These are phyloP conservation scores for Sequoiadendron giganteum DNA, from an alignment of 75 land plant genomes.

Conservation along the genomic window DNA sequence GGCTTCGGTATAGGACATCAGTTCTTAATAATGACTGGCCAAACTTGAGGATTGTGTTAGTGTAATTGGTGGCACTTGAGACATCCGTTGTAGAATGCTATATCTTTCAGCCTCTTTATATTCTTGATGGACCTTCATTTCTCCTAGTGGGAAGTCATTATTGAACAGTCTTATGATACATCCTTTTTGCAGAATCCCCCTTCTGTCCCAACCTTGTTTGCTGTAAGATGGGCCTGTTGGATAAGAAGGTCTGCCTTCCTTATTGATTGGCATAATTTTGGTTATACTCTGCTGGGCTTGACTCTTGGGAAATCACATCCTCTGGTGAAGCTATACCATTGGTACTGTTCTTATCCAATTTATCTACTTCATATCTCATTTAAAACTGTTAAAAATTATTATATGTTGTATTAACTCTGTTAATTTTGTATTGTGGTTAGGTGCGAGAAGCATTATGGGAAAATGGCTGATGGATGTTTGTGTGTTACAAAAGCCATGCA, in stretches of 20 bases:
- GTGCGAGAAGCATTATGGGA: slow-evolving; percentile 84
- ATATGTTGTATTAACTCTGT: not conserved
- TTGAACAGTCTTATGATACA: not conserved
- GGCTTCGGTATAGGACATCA: not conserved
- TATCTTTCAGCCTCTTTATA: not conserved
- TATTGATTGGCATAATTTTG: slow-evolving; percentile 98
- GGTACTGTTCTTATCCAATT: slow-evolving; percentile 39
- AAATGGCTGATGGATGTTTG: slow-evolving; percentile 73
- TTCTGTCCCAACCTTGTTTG: slow-evolving; percentile 85
- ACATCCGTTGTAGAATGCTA: not conserved
- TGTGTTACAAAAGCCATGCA: slow-evolving; percentile 98
- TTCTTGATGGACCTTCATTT: not conserved
- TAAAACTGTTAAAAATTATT: not conserved
- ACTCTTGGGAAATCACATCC: slow-evolving; percentile 79
- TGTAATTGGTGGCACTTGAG: not conserved
- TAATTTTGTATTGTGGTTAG: slow-evolving; percentile 25
- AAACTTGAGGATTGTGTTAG: not conserved
- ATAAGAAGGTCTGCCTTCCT: slow-evolving; percentile 59
- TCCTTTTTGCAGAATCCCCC: slow-evolving; percentile 78
- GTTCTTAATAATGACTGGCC: too few species aligned
- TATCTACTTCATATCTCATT: not conserved
- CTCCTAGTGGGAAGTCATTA: not conserved
- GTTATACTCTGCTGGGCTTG: slow-evolving; percentile 74
- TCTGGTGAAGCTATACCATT: slow-evolving; percentile 66
- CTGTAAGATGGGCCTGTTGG: slow-evolving; percentile 76